Base-by-base conservation (phyloP, 1,139 yeast genomes). In the Blastobotrys petasosporus region DNA sequence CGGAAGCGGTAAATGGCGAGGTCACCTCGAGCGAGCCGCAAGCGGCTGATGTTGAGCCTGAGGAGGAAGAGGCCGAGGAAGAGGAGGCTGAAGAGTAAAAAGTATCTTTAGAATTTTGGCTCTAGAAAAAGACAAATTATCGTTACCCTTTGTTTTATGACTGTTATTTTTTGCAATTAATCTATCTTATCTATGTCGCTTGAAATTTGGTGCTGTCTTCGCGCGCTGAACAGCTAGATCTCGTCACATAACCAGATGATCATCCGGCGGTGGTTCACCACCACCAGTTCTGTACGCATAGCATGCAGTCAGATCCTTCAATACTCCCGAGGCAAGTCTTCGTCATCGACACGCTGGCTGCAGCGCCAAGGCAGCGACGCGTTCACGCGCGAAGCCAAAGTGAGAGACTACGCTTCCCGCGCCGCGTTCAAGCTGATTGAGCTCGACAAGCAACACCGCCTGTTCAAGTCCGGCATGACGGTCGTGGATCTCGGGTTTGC, bases 401-500 rank as follows among this genome's bases (percentile, higher is more conserved):
- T 69, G 9, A 73, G 75, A 42, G 76, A 84, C 49, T 77, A 77
- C 55, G 74, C 82, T 55, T 87, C 97, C 1, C 68, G 98, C 42
- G 98, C 98, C 0, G 97, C 97, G 0, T 90, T 78, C 68, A 92
- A 92, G 61, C 69, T 92, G 37, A 62, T 80, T 16, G 70, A 68
- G 60, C 71, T 92, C 31, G 80, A 88, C 61, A 71, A 79, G 29
- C 79, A 76, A 58, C 83, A 73, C 64, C 67, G 70, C 28, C 52
- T 92, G 2, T 80, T 92, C 62, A 67, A 67, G 46, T 71, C 75
- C 6, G 71, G 73, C 8, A 71, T 68, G 55, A 79, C 82, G 46
- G 83, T 92, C 0, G 79, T 92, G 3, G 98, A 92, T 65, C 70
- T 92, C 43, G 98, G 98, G 1, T 92, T 76, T 62, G 95, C 95